Evolutionary conservation across 352 stramenopile genomes (phyloP).

Genomic region (Aphanomyces astaci): DNA sequence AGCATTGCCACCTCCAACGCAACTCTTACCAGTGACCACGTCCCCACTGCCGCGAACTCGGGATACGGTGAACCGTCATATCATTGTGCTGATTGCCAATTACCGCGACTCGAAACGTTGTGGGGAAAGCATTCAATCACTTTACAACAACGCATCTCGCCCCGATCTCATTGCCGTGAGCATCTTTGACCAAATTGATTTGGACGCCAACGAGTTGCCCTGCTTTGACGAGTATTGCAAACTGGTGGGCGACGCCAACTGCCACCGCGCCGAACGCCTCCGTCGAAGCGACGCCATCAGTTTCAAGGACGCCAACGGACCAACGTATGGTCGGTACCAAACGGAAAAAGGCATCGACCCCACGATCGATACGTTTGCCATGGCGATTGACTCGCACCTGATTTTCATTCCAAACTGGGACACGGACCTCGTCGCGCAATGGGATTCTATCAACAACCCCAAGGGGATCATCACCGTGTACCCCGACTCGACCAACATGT

Average conservation of each 20-base stretch:
- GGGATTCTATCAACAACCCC: conserved; percentile 16
- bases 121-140: conserved; percentile 1
- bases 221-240: conserved; percentile 17
- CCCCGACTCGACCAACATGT: background rate
- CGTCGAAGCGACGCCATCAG: too few species aligned
- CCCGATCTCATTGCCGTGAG: conserved; percentile 11
- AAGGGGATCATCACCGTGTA: conserved; percentile 22
- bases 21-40: too few species aligned
- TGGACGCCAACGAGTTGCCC: conserved; percentile 1
- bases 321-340: conserved; percentile 14
- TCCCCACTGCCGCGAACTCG: background rate
- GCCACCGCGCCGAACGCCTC: background rate
- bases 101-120: conserved; percentile 14
- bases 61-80: background rate
- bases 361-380: conserved; percentile 5
- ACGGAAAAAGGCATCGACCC: conserved; percentile 18
- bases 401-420: conserved; percentile 20
- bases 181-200: conserved; percentile 18
- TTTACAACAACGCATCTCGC: background rate
- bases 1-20: too few species aligned
- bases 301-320: too few species aligned
- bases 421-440: conserved; percentile 10
- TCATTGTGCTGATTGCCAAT: conserved; percentile 17
- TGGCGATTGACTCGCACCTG: conserved; percentile 17
- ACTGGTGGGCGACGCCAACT: conserved; percentile 2